phyloP scores from a whole-genome alignment of 2,329 filamentous ascomycete genomes.

The Dendryphion nanum region DNA sequence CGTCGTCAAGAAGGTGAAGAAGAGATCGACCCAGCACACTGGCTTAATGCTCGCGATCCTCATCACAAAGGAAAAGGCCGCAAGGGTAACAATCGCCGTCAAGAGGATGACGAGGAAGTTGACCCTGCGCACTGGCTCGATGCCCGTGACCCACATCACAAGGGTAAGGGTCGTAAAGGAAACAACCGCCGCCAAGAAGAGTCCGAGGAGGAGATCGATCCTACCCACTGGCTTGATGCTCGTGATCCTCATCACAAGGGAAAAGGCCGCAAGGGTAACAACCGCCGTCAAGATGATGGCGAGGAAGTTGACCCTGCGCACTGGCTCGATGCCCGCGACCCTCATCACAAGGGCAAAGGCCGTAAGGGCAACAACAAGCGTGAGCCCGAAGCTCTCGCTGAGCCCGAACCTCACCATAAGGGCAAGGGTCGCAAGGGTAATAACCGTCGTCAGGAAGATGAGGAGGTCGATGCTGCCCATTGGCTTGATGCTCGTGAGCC shows the following conservation, averaged over 20 bases:
- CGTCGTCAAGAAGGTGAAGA: neutral
- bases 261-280: constrained; percentile 2
- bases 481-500: constrained; percentile 7
- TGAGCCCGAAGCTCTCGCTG: too few species aligned
- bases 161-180: constrained; percentile 1
- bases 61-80: constrained; percentile 14
- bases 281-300: neutral
- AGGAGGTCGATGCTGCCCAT: neutral
- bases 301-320: too few species aligned
- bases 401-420: neutral
- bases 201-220: neutral
- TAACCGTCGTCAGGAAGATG: constrained; percentile 1
- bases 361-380: constrained; percentile 1
- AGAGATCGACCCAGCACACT: too few species aligned
- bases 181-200: neutral
- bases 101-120: neutral
- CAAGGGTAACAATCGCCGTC: constrained; percentile 3
- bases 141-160: constrained; percentile 3
- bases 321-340: neutral
- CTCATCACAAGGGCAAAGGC: constrained; percentile 5
- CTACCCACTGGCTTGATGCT: neutral
- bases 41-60: neutral
- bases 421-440: neutral
- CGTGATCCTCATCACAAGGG: constrained; percentile 1
- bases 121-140: neutral